Base-by-base conservation (phyloP, 345 rosid species). In the Pelargonium nanum region DNA sequence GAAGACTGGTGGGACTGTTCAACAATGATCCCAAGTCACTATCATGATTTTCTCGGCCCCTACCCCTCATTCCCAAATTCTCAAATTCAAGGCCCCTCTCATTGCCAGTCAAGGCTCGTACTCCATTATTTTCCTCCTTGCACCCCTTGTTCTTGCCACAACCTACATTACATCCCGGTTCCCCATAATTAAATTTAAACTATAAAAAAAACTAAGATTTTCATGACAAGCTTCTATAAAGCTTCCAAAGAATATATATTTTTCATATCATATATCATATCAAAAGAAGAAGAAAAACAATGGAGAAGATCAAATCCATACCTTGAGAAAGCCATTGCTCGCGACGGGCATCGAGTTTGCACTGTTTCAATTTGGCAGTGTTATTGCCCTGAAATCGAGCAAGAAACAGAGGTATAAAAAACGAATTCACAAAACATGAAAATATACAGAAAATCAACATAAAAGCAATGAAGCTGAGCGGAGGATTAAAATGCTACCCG, bases 251-350 rank as follows among this genome's bases (percentile, higher is more conserved):
- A 22, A 8, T 22, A 55, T 6, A 55, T 8, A 56, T 16, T 8
- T 15, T 52, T 20, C 22, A 19, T 24, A 56, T 56, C 3, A 56
- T 56, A 13, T 8, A 56, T 56, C 34, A 56, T 24, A 56, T 15
- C 25, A 21, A 56, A 24, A 17, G 22, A n/a, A 21, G 25, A 4
- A 22, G 34, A 64, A 4, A 19, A 10, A 25, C 0, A 9, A 8
- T 53, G 0, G 52, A 20, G 61, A 57, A 48, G 20, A 65, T 51
- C 21, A 60, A 58, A 28, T 45, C 30, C 61, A 15, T 61, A 85
- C 96, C 84, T 77, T 87, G 95, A 66, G 95, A 85, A 60, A 87
- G 95, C 95, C 95, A 87, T 80, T 87, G 95, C 75, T 85, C 91
- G 22, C 95, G 91, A 51, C 95, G 91, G 15, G 80, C 91, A 73